Percentiles rank a stretch among this genome's conserved stretches.
Evolutionary conservation across 306 rosid species (phyloP).

Genomic region (Medicago arabica): DNA sequence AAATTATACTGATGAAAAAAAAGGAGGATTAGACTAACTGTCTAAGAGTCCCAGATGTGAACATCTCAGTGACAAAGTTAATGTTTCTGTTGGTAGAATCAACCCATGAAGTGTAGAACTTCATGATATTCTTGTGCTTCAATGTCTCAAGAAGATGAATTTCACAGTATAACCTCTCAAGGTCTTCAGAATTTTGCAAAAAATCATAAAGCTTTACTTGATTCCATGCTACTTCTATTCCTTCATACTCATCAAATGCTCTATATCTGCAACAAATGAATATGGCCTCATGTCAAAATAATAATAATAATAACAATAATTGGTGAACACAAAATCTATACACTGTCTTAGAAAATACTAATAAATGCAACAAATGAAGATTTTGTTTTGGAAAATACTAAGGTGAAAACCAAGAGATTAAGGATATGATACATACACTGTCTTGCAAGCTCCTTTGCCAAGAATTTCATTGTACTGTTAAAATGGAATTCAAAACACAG

Average conservation of each 20-base stretch:
- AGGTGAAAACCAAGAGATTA: slow-evolving; percentile 32
- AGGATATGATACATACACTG: slow-evolving; percentile 65
- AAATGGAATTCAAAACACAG: slow-evolving; percentile 42
- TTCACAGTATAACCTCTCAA: slow-evolving; percentile 85
- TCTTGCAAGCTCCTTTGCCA: slow-evolving; percentile 98
- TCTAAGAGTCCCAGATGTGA: slow-evolving; percentile 96
- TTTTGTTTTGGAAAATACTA: slow-evolving; percentile 26
- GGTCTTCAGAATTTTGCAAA: slow-evolving; percentile 79
- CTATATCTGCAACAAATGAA: slow-evolving; percentile 65
- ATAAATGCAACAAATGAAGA: neutral
- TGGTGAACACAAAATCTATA: neutral
- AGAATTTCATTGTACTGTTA: slow-evolving; percentile 89
- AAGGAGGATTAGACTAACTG: slow-evolving; percentile 61
- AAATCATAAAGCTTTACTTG: slow-evolving; percentile 90
- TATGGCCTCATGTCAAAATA: slow-evolving; percentile 27
- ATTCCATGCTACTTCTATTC: slow-evolving; percentile 99
- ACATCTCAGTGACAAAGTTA: slow-evolving; percentile 98
- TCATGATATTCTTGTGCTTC: slow-evolving; percentile 88
- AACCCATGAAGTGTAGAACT: slow-evolving; percentile 94
- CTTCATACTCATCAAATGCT: slow-evolving; percentile 95
- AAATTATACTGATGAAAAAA: slow-evolving; percentile 5
- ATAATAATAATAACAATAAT: neutral
- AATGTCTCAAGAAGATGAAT: slow-evolving; percentile 95
- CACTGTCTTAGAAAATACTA: slow-evolving; percentile 24
- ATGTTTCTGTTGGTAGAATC: slow-evolving; percentile 79